Base-by-base conservation (phyloP, 2,329 filamentous ascomycete genomes). In the Paracamarosporium sp. region DNA sequence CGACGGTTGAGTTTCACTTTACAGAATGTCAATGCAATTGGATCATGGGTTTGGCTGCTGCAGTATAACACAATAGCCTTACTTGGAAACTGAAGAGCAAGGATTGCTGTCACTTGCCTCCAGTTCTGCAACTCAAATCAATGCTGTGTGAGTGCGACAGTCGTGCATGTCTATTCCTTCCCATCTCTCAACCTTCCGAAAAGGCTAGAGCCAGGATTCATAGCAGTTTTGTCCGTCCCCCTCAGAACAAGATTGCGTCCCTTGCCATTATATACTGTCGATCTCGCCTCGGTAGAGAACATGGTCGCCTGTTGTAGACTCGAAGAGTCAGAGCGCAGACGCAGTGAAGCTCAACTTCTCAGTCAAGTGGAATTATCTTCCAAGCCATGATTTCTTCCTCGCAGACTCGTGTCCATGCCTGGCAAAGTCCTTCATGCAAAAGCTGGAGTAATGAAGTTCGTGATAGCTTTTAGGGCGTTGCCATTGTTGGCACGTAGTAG, bases 401-500 rank as follows among this genome's bases (percentile, higher is more conserved):
- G 9, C 17, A 46, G 20, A 13, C 27, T 31, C 8, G 9, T 11
- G 22, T 11, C 33, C 2, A 33, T 13, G 15, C 4, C 9, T 15
- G 15, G 24, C 12, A 38, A 27, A 9, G 4, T 9, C 3, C 5
- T 47, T 56, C 41, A 57, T 13, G 46, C 31, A 33, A 55, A 55
- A 5, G 51, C 31, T 0, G 73, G 67, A 38, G 74, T 71, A 28
- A 86, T 75, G 70, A 80, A 92, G 0, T 87, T 86, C 57, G 78
- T 83, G 81, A 94, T 84, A 1, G 90, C 90, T 74, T 85, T 83
- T 36, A 88, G 82, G 1, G 85, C 85, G 69, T 92, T 83, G 2
- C 90, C 91, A 48, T 92, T 89, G 67, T 93, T 82, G 5, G 84
- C 81, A 74, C 88, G 89, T 5, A 95, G 81, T 50, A 94, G 76